Evolutionary conservation across 192 early-diverging fungal genomes (phyloP), one percentile per base, ranked within the genome.

Genomic region (Podila clonocystis): DNA sequence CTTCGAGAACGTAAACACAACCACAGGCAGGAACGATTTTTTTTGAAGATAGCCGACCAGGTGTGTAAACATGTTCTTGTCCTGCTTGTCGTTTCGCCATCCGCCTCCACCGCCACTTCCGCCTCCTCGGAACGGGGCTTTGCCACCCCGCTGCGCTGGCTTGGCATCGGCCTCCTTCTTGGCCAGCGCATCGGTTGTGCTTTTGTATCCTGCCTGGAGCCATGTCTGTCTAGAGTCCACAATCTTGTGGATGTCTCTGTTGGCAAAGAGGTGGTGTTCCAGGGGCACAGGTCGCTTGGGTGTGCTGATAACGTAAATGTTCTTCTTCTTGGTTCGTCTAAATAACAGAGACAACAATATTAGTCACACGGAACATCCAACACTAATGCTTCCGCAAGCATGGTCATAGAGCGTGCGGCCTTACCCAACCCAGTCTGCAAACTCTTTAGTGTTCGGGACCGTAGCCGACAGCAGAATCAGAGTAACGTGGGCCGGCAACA

Each of bases 401-500:
- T 31, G 31, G n/a, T 9, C 20, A 62, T 55, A 26, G n/a, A 28
- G 31, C 55, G 24, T 62, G 30, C 2, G 5, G 2, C 50, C 80
- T 69, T 87, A 94, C 92, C 97, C 98, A 63, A 99, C 95, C 98
- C 98, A 99, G 67, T 97, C 98, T 26, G 98, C 98, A 90, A 99
- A 99, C 84, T 99, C 98, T 75, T 90, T 91, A 4, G 97, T 97
- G 83, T 99, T 99, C 38, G 98, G 97, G 6, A 99, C 96, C 15
- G 98, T 99, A 0, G 98, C 98, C 17, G 96, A 98, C 36, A 99
- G 85, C 55, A 99, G 82, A 68, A 99, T 96, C n/a, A 99, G 84
- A 17, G 87, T 96, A 4, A 99, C 92, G 84, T 99, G 97, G 1
- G 93, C 89, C 4, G 98, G 98, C 13, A 99, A 86, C 97, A 99